These are phyloP conservation scores for Linnemannia zychae DNA, from an alignment of 192 early-diverging fungal genomes.

Conservation along the genomic window DNA sequence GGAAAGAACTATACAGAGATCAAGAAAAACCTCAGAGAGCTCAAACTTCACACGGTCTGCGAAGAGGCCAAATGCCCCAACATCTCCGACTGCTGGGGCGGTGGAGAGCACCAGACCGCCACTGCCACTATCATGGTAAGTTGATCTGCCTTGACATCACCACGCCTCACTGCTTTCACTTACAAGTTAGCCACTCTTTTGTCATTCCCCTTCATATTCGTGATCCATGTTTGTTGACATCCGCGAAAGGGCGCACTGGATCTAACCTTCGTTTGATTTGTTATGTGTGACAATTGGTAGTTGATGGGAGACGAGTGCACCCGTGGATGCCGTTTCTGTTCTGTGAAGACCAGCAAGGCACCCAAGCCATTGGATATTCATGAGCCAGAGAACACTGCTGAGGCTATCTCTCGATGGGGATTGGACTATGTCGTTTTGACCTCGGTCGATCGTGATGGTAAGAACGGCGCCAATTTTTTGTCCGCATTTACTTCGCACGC, in stretches of 20 bases:
- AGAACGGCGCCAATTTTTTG: not conserved
- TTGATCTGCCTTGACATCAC: not conserved
- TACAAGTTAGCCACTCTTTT: not conserved
- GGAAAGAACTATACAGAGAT: slow-evolving; percentile 85
- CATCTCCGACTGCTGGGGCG: slow-evolving; percentile 99
- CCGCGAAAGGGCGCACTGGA: not conserved
- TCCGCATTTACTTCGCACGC: not conserved
- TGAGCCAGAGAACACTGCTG: slow-evolving; percentile 94
- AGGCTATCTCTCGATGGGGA: slow-evolving; percentile 95
- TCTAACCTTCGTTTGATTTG: not conserved
- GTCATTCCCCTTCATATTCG: not conserved
- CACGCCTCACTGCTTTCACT: not conserved
- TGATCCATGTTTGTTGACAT: not conserved
- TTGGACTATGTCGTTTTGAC: slow-evolving; percentile 97
- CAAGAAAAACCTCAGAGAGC: slow-evolving; percentile 92
- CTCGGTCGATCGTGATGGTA: slow-evolving; percentile 96
- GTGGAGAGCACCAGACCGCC: slow-evolving; percentile 93
- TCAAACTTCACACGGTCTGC: slow-evolving; percentile 97
- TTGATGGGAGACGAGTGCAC: slow-evolving; percentile 99
- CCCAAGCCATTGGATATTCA: slow-evolving; percentile 88
- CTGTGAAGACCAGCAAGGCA: slow-evolving; percentile 93
- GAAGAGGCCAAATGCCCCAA: slow-evolving; percentile 98
- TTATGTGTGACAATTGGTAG: slow-evolving; percentile 4
- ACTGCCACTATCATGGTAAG: slow-evolving; percentile 95
- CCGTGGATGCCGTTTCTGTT: slow-evolving; percentile 97